Conservation (phyloP, 2,329 filamentous ascomycete species). For the Aureobasidium namibiae region DNA sequence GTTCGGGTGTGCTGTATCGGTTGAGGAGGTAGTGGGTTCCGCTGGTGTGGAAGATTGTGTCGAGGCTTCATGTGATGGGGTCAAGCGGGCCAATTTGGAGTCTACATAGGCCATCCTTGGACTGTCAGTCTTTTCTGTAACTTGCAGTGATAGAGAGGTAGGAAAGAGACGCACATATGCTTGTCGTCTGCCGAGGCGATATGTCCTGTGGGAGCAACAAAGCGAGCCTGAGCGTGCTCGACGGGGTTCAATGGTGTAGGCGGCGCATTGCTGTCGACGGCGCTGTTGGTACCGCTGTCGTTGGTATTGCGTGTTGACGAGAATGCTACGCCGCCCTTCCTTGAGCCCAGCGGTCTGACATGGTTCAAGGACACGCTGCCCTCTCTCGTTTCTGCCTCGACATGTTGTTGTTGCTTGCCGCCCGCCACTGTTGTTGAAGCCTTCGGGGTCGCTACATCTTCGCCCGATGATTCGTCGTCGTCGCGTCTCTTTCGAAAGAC, state of each 20-base stretch:
- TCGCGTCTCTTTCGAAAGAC: slow-evolving; percentile 38
- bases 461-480: slow-evolving; percentile 16
- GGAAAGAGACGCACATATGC: slow-evolving; percentile 61
- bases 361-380: slow-evolving; percentile 25
- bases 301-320: slow-evolving; percentile 23
- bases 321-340: slow-evolving; percentile 51
- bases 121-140: slow-evolving; percentile 49
- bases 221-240: slow-evolving; percentile 46
- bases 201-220: slow-evolving; percentile 64
- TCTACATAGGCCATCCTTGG: slow-evolving; percentile 81
- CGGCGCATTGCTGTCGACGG: slow-evolving; percentile 22
- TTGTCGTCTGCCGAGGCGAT: slow-evolving; percentile 56
- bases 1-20: not conserved
- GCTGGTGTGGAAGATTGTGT: not conserved
- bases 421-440: slow-evolving; percentile 2
- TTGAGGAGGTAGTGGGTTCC: not conserved
- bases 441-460: not conserved
- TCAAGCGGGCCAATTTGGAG: slow-evolving; percentile 57
- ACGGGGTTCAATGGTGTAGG: slow-evolving; percentile 28
- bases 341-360: slow-evolving; percentile 43
- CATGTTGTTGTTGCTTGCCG: not conserved
- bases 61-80: slow-evolving; percentile 9
- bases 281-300: slow-evolving; percentile 17
- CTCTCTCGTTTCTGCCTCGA: not conserved
- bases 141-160: not conserved